These are phyloP conservation scores for Teunomyces kruisii DNA, from an alignment of 805 yeast species.

Conservation along the genomic window DNA sequence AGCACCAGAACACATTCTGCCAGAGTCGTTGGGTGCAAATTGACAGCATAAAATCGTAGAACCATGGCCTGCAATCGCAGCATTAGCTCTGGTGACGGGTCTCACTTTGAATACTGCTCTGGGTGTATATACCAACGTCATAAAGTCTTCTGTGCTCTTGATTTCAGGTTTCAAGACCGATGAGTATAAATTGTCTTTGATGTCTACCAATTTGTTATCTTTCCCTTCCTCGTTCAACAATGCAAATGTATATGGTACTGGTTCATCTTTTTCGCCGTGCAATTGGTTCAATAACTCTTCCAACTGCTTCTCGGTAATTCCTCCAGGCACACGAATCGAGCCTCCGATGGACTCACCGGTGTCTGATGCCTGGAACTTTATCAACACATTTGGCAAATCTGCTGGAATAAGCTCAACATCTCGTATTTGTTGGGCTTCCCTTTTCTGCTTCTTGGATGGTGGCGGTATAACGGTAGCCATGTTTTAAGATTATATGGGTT, in stretches of 20 bases:
- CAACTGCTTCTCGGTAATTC: conserved; percentile 77
- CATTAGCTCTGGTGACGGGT: conserved; percentile 86
- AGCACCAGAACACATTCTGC: conserved; percentile 89
- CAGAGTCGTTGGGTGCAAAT: conserved; percentile 87
- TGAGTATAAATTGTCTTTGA: conserved; percentile 71
- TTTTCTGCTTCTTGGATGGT: conserved; percentile 83
- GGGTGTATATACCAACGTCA: conserved; percentile 90
- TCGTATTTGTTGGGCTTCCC: conserved; percentile 77
- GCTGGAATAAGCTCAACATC: conserved; percentile 72
- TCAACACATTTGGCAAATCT: conserved; percentile 82
- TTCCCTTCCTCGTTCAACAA: conserved; percentile 43
- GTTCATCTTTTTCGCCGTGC: conserved; percentile 69
- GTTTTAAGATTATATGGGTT: neutral
- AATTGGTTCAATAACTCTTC: conserved; percentile 85
- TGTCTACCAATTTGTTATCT: conserved; percentile 56
- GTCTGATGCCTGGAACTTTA: conserved; percentile 90
- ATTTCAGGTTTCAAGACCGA: conserved; percentile 85
- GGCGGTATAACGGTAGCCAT: conserved; percentile 97
- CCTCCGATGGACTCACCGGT: conserved; percentile 87
- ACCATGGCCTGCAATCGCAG: conserved; percentile 95
- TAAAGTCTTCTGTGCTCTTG: conserved; percentile 87
- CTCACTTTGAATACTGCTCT: conserved; percentile 91
- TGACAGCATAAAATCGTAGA: conserved; percentile 88
- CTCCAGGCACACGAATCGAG: conserved; percentile 88
- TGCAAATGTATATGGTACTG: conserved; percentile 87